phyloP scores from a whole-genome alignment of 1,284 basidiomycete species.

The Ceratorhiza oryzae-sativae region DNA sequence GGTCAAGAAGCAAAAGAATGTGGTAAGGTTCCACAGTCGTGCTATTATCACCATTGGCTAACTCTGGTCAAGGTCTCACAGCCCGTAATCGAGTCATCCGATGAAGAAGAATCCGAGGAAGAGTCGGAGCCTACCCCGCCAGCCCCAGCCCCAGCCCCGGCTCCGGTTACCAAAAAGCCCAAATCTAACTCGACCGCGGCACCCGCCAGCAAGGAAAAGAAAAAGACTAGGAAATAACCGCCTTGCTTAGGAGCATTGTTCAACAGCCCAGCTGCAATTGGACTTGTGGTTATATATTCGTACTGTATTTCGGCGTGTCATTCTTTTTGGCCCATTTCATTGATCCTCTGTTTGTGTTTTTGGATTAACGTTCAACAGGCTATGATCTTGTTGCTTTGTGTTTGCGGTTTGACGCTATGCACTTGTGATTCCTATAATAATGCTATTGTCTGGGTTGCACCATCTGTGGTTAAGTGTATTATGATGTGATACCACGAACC shows the following conservation, averaged over 20 bases:
- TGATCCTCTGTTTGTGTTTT: slow-evolving; percentile 25
- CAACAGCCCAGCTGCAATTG: not conserved
- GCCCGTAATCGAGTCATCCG: slow-evolving; percentile 5
- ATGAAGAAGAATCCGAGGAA: slow-evolving; percentile 20
- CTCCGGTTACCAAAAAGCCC: not conserved
- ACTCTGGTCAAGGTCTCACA: not conserved
- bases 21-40: not conserved
- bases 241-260: not conserved
- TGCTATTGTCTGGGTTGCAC: not conserved
- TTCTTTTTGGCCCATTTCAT: not conserved
- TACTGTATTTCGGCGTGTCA: slow-evolving; percentile 27
- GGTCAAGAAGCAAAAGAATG: slow-evolving; percentile 20
- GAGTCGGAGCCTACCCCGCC: slow-evolving; percentile 8
- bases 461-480: not conserved
- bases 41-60: not conserved
- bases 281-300: slow-evolving; percentile 30
- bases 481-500: too few relatives aligned
- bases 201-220: slow-evolving; percentile 23
- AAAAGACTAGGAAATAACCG: slow-evolving; percentile 26
- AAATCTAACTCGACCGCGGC: not conserved
- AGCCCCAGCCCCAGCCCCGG: not conserved
- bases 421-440: slow-evolving; percentile 10
- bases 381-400: not conserved
- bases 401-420: not conserved
- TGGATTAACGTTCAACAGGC: not conserved